A percentile compares a stretch with the other conserved stretches of the same genome.
Conservation (phyloP, 2,329 filamentous ascomycete species). For the Clonostachys rhizophaga region DNA sequence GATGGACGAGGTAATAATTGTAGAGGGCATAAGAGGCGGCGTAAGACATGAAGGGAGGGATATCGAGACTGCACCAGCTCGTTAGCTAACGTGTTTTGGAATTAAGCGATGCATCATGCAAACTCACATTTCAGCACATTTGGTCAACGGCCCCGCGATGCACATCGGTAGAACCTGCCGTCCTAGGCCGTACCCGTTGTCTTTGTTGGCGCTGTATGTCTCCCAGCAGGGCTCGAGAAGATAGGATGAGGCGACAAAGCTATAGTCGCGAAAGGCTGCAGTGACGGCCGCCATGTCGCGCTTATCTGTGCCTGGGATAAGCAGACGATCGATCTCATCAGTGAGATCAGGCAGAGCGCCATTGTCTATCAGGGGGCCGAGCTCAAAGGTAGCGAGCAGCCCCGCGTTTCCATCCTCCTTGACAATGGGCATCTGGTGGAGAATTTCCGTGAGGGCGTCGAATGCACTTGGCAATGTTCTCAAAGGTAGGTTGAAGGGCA, state of each 20-base stretch:
- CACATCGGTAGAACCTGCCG: constrained; percentile 67
- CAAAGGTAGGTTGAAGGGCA: constrained; percentile 63
- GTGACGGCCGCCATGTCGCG: too few relatives aligned
- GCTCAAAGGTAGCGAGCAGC: constrained; percentile 66
- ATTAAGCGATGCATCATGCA: neutral
- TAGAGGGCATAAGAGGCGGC: constrained; percentile 64
- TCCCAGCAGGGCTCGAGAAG: constrained; percentile 88
- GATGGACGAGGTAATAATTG: constrained; percentile 61
- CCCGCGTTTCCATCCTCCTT: constrained; percentile 70
- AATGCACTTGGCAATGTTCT: constrained; percentile 69
- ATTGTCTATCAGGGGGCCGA: constrained; percentile 71
- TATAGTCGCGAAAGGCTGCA: constrained; percentile 64
- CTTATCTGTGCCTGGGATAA: too few relatives aligned
- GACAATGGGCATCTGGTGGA: constrained; percentile 75
- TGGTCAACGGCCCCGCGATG: constrained; percentile 77
- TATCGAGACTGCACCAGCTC: constrained; percentile 46
- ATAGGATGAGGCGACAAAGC: constrained; percentile 85
- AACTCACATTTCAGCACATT: constrained; percentile 79
- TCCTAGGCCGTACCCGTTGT: constrained; percentile 73
- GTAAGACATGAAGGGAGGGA: constrained; percentile 92
- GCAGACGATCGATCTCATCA: too few relatives aligned
- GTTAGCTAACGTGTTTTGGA: neutral
- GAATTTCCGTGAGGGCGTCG: constrained; percentile 63
- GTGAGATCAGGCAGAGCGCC: constrained; percentile 32
- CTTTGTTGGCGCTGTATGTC: constrained; percentile 52